Evolutionary conservation across 2,329 filamentous ascomycete species (phyloP), one percentile per base, ranked within the genome.

Genomic region (Aspergillus brasiliensis): DNA sequence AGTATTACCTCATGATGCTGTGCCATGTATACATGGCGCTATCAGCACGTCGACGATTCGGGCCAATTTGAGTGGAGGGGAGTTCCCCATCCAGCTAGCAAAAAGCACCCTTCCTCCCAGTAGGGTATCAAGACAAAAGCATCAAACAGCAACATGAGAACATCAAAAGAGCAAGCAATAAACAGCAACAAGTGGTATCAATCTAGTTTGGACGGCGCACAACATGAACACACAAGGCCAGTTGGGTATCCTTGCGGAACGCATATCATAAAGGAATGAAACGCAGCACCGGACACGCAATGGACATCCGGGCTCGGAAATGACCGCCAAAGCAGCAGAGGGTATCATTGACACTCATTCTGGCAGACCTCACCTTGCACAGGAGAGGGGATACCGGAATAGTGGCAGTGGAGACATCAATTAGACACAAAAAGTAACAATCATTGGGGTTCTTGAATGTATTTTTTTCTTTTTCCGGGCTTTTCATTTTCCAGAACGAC

Each of bases 131-230:
- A 72, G 66, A 69, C 62, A 65, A 61, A 56, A 66, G 61, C 67
- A 69, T 67, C 65, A 69, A 67, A 66, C 51, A 67, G 60, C 56
- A 56, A 56, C 51, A 44, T 28, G 28, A 68, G 66, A 63, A 69
- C 66, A 66, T 51, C 67, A 57, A 54, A 54, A 49, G 52, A 63
- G 65, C 62, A 69, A 69, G 62, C 64, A 69, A 72, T 65, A 70
- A 71, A 70, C 65, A 72, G 71, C 66, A 71, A 60, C 67, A 72
- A 69, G 67, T 74, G 73, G 73, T 76, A 73, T 73, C 71, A 73
- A 73, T 73, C 71, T 73, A 73, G 69, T 68, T 65, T 60, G 59
- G 63, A 65, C 64, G 62, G 65, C 60, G 65, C 65, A 69, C 61
- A 68, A 67, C 69, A 64, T 65, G 62, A 68, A 67, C 68, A 65